phyloP scores from a whole-genome alignment of 176 grass and related monocot genomes.

The Pontederia crassipes region DNA sequence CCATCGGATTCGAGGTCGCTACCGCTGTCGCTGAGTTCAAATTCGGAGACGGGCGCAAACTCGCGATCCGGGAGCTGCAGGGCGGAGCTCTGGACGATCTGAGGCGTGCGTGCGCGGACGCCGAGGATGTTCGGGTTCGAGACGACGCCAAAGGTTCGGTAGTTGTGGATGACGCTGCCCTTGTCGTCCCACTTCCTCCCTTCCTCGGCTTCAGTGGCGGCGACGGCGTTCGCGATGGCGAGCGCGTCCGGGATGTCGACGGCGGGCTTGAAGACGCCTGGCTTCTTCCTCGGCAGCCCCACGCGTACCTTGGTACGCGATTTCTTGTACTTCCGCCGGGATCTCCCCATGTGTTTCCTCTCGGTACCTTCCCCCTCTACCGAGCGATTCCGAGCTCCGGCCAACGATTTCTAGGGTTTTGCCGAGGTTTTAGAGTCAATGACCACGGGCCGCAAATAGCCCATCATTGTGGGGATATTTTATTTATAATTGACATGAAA shows the following conservation, averaged over 20 bases:
- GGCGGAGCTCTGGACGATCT: conserved; percentile 34
- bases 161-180: conserved; percentile 84
- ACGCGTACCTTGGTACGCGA: conserved; percentile 65
- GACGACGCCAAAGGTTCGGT: conserved; percentile 70
- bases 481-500: no score
- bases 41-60: conserved; percentile 33
- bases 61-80: conserved; percentile 52
- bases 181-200: conserved; percentile 44
- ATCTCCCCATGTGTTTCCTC: conserved; percentile 42
- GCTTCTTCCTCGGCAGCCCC: conserved; percentile 63
- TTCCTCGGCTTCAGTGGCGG: not conserved
- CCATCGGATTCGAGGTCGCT: conserved; percentile 71
- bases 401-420: no score
- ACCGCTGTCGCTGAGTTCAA: conserved; percentile 56
- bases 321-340: conserved; percentile 83
- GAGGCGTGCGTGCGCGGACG: conserved; percentile 45
- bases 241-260: conserved; percentile 49
- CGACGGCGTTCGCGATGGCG: conserved; percentile 34
- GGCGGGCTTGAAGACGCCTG: conserved; percentile 59
- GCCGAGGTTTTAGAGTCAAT: no score
- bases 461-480: no score
- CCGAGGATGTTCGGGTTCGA: conserved; percentile 76
- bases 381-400: no score
- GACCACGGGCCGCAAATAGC: no score
- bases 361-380: not conserved